A percentile compares a stretch with the other conserved stretches of the same genome.
Conservation (phyloP, 305 asterid species). For the Fraxinus latifolia region DNA sequence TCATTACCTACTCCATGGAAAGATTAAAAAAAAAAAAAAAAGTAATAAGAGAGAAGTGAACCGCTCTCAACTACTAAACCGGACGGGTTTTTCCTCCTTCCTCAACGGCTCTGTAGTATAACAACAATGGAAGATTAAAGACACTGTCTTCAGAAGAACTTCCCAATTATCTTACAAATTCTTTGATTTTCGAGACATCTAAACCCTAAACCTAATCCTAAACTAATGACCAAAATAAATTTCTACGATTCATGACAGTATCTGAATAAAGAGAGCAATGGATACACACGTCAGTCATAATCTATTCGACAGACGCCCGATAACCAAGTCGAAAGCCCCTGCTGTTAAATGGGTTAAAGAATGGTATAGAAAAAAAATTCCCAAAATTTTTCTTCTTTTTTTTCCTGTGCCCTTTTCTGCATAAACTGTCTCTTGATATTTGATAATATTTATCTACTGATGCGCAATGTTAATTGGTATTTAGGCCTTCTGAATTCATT, state of each 20-base stretch:
- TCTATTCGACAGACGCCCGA: conserved; percentile 66
- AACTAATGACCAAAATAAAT: background rate
- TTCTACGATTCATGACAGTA: background rate
- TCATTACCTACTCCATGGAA: background rate
- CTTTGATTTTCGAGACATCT: background rate
- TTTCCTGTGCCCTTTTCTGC: background rate
- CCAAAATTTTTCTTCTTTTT: background rate
- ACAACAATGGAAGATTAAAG: background rate
- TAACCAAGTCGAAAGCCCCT: conserved; percentile 61
- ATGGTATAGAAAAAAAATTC: conserved; percentile 45
- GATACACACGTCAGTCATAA: conserved; percentile 52
- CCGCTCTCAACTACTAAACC: background rate
- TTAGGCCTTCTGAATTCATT: background rate
- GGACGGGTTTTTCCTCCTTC: background rate
- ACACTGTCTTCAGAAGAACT: background rate
- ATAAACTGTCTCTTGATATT: background rate
- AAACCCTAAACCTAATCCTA: background rate
- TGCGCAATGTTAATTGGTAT: background rate
- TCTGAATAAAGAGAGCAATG: conserved; percentile 35
- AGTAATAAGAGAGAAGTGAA: background rate
- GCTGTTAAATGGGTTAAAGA: conserved; percentile 76
- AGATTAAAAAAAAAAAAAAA: no score
- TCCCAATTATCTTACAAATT: background rate
- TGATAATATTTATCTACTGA: background rate
- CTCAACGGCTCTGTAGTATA: background rate